Evolutionary conservation across 345 rosid species (phyloP).

Genomic region (Anacardium occidentale): DNA sequence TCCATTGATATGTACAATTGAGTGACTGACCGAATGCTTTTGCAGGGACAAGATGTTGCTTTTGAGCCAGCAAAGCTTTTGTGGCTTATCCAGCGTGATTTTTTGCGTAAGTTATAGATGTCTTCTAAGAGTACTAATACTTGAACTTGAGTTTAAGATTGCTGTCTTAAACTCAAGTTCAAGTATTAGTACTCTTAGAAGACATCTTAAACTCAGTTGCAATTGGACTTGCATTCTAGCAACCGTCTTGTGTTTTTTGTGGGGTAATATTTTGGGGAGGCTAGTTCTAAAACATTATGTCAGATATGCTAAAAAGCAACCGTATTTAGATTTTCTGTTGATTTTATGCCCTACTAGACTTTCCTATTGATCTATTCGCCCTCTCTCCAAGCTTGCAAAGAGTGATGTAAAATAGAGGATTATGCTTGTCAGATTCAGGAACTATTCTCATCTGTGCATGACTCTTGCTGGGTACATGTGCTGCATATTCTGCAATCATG

Average conservation of each 20-base stretch:
- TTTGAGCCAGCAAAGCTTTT: conserved; percentile 94
- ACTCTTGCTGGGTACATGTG: conserved; percentile 6
- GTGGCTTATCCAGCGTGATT: conserved; percentile 99
- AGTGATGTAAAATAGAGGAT: conserved; percentile 9
- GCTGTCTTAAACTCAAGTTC: background rate
- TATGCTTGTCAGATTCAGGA: conserved; percentile 5
- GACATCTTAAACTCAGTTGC: conserved; percentile 12
- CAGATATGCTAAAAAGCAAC: background rate
- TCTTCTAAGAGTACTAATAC: conserved; percentile 3
- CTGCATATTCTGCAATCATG: conserved; percentile 3
- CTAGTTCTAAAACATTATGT: conserved; percentile 1
- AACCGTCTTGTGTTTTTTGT: background rate
- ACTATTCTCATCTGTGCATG: conserved; percentile 2
- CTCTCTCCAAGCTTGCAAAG: background rate
- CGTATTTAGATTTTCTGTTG: background rate
- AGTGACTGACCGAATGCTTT: conserved; percentile 26
- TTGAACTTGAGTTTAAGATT: conserved; percentile 9
- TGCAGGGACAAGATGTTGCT: conserved; percentile 96
- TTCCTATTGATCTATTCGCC: background rate
- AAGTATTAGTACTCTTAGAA: no score
- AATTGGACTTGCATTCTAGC: conserved; percentile 6
- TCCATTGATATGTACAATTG: conserved; percentile 17
- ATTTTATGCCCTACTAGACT: background rate
- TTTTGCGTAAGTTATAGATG: conserved; percentile 70
- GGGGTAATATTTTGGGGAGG: background rate